Percentiles rank a stretch among this genome's conserved stretches.
Evolutionary conservation across 139 green algal species (phyloP).

Genomic region (Penium margaritaceum): DNA sequence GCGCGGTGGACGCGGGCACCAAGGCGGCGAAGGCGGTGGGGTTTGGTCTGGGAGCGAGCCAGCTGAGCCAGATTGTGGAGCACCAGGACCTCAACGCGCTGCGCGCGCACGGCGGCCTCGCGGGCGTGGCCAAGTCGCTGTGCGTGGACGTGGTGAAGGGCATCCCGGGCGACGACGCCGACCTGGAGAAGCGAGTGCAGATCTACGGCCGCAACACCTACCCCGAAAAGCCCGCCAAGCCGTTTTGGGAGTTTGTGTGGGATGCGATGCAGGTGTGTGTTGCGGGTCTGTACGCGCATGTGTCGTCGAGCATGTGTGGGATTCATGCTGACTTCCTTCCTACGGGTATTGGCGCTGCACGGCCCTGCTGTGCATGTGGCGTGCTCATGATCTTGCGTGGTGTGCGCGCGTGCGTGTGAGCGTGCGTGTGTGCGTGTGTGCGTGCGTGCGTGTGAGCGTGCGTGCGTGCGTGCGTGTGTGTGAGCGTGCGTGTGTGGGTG

Average conservation of each 20-base stretch:
- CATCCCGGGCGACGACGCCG: not conserved
- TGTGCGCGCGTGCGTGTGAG: no score
- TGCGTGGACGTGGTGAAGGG: not conserved
- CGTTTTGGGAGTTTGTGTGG: slow-evolving; percentile 32
- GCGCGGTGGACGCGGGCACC: no score
- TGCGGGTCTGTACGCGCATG: no score
- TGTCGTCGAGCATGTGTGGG: no score
- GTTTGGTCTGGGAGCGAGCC: not conserved
- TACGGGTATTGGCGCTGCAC: no score
- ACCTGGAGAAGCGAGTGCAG: not conserved
- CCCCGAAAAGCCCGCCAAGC: slow-evolving; percentile 16
- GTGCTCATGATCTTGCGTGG: no score
- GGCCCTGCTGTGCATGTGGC: no score
- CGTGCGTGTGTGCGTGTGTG: no score
- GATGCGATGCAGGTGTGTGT: slow-evolving; percentile 30
- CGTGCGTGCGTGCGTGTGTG: no score
- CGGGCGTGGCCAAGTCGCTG: not conserved
- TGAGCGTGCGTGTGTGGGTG: no score
- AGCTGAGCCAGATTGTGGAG: slow-evolving; percentile 1
- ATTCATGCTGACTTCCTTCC: no score
- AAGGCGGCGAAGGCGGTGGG: slow-evolving; percentile 5
- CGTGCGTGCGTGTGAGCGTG: no score
- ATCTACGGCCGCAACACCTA: slow-evolving; percentile 15
- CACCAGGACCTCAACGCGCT: not conserved
- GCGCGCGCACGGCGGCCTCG: not conserved